Evolutionary conservation across 768 basidiomycete species (phyloP).

Genomic region (Clitopilus hobsonii): DNA sequence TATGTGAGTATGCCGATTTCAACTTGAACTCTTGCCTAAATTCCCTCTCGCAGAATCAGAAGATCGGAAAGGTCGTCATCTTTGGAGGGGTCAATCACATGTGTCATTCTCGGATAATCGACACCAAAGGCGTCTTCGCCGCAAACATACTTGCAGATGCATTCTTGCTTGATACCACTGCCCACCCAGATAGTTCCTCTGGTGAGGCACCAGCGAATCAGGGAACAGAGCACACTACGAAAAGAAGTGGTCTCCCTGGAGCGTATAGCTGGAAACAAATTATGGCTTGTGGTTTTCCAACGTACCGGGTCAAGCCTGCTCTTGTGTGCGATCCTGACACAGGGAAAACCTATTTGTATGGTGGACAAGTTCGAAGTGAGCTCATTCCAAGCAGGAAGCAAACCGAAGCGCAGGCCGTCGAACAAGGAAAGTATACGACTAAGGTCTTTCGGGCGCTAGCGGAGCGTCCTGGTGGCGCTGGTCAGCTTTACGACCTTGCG

Average conservation of each 20-base stretch:
- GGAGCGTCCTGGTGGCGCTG: no score
- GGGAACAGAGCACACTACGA: no score
- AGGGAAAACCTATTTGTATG: conserved; percentile 29
- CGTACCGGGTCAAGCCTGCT: conserved; percentile 27
- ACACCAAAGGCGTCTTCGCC: conserved; percentile 33
- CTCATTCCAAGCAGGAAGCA: conserved; percentile 20
- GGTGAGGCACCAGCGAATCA: no score
- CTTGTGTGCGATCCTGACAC: conserved; percentile 27
- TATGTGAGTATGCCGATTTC: not conserved
- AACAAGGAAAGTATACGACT: no score
- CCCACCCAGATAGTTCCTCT: no score
- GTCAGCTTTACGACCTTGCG: conserved; percentile 7
- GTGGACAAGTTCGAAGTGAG: conserved; percentile 34
- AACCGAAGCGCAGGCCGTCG: no score
- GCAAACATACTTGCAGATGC: conserved; percentile 20
- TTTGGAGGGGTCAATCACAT: conserved; percentile 32
- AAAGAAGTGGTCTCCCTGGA: not conserved
- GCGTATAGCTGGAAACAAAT: conserved; percentile 27
- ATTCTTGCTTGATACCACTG: no score
- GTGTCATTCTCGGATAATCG: conserved; percentile 15
- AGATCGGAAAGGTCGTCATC: conserved; percentile 26
- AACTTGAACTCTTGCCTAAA: no score
- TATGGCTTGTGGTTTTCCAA: conserved; percentile 33
- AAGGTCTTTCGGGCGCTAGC: no score
- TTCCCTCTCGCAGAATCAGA: conserved; percentile 19